Base-by-base conservation (phyloP, 257 asterid species). In the Vinca minor region DNA sequence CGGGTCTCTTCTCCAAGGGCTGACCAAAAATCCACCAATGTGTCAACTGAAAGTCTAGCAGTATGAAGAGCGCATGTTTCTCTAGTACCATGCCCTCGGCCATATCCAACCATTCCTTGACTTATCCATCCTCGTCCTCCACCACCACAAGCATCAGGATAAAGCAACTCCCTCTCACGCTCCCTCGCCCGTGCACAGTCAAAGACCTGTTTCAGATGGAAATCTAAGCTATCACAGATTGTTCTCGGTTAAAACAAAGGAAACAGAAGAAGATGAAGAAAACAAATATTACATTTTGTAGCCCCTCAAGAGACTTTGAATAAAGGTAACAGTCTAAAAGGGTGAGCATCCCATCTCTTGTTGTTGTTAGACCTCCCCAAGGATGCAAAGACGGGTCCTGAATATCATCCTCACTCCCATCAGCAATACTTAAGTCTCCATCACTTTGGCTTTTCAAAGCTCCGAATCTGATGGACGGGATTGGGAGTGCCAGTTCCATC, bases 101-200 rank as follows among this genome's bases (percentile, higher is more conserved):
- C 94, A 75, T 87, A 87, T 68, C 89, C 89, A 42, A 77, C 77
- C 75, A 81, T 66, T 74, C 92, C 97, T 82, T 89, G 99, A 79
- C 97, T 89, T 74, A 86, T 85, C 99, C 99, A 93, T 73, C 99
- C 99, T 74, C 99, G 81, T 60, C 92, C 94, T 74, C 94, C 94
- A 74, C 97, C 99, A 21, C 99, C 99, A 75, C 99, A 93, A 63
- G 97, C 97, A 84, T 93, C 99, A 44, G 97, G 99, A 80, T 93
- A 89, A 36, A 89, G 87, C 86, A 89, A 70, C 62, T 93, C 96
- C 34, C 96, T 84, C 44, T 93, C 97, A 63, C 96, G 86, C 78
- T 89, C 99, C 83, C 99, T 85, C 25, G 96, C 87, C 68, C 88
- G 85, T 60, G 96, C 96, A 76, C 96, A 80, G 74, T 93, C 96